phyloP scores from a whole-genome alignment of 495 filamentous ascomycete species.

The Penicillium paxilli region DNA sequence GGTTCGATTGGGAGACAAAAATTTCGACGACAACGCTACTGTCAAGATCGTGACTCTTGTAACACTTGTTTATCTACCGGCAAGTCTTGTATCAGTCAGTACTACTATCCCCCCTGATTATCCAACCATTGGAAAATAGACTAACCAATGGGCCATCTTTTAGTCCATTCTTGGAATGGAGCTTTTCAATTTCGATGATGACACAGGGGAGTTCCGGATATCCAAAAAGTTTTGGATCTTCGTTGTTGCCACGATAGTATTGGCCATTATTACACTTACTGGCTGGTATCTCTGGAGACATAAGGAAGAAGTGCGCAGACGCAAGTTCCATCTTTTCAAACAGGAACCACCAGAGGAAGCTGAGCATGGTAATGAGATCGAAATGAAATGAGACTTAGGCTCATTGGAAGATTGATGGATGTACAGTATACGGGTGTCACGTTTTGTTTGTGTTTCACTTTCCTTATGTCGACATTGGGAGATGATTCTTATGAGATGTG shows the following conservation, averaged over 20 bases:
- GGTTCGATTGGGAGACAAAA: constrained; percentile 34
- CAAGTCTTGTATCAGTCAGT: constrained; percentile 42
- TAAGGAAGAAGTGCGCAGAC: background rate
- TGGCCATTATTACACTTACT: background rate
- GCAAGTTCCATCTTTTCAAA: background rate
- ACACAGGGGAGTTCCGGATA: constrained; percentile 13
- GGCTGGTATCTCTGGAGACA: constrained; percentile 1
- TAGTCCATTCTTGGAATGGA: constrained; percentile 32
- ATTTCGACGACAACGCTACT: constrained; percentile 34
- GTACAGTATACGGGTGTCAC: no score
- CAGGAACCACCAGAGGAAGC: background rate
- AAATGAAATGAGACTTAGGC: background rate
- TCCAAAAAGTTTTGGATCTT: constrained; percentile 37
- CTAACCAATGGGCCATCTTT: background rate
- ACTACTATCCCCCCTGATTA: background rate
- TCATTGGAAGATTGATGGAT: no score
- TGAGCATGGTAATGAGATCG: background rate
- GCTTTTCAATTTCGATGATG: constrained; percentile 22
- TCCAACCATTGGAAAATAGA: background rate
- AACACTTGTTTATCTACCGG: constrained; percentile 42
- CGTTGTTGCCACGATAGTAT: constrained; percentile 11
- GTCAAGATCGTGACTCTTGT: constrained; percentile 40
- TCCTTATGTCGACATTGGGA: no score
- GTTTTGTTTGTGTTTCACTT: no score
- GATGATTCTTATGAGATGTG: no score